Base-by-base conservation (phyloP, 768 basidiomycete species). In the Calocybe cyanea region DNA sequence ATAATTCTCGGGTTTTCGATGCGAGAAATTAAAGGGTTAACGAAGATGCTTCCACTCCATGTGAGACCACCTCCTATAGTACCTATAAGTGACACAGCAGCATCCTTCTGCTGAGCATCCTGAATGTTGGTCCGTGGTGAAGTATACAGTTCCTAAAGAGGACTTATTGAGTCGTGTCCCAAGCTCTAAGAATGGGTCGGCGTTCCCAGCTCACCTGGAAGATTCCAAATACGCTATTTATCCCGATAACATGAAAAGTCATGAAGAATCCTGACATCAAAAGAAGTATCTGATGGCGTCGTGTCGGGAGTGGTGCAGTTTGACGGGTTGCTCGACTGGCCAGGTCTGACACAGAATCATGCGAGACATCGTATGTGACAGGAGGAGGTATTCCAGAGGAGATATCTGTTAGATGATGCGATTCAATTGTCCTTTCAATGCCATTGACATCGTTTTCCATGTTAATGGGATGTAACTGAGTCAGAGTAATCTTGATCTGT, bases 81-180 rank as follows among this genome's bases (percentile, higher is more conserved):
- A 0, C 73, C 72, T 2, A 72, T 63, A 3, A 73, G 58, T 0
- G 72, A 66, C 1, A 71, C 66, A 5, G 71, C 47, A 4, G 72
- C 68, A 43, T 73, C 71, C 34, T 66, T 66, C 0, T 60, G 66
- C 41, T 55, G 49, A 7, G 63, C 68, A 31, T 63, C 68, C 1
- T 45, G 24, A 15, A 75, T 67, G 32, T 62, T 66, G 24, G 58
- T 67, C 14, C 56, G 48, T 1, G 58, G 35, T 1, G 71, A 73
- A 0, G 72, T 73, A 40, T 75, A 75, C 11, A 67, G 67, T 46
- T 73, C 71, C 72, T 75, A 21, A 62, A n/a, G n/a, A n/a, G n/a
- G n/a, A n/a, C n/a, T n/a, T n/a, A n/a, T n/a, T n/a, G n/a, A n/a
- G n/a, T n/a, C n/a, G n/a, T n/a, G n/a, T n/a, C n/a, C n/a, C n/a